A percentile compares a stretch with the other conserved stretches of the same genome.
Conservation (phyloP, 202 grass and related monocot species). For the Musa balbisiana region DNA sequence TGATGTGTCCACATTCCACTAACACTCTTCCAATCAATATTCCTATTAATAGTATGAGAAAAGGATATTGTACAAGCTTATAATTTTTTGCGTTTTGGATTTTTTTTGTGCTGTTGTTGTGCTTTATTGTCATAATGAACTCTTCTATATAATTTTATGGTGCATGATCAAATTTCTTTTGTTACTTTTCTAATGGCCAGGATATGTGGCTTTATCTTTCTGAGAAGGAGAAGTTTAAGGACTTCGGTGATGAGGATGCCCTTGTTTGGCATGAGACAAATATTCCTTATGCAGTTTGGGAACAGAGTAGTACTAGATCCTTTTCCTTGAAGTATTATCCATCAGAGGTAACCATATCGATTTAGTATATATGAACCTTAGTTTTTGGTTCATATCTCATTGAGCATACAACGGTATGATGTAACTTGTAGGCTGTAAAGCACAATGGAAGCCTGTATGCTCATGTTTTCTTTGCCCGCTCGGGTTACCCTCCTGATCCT, state of each 20-base stretch:
- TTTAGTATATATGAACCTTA: background rate
- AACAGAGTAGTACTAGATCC: conserved; percentile 58
- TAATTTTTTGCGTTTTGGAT: background rate
- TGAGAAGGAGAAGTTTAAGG: conserved; percentile 77
- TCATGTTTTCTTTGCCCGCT: conserved; percentile 96
- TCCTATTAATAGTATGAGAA: background rate
- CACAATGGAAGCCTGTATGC: conserved; percentile 93
- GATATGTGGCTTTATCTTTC: conserved; percentile 99
- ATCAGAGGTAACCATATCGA: conserved; percentile 56
- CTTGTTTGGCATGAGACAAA: conserved; percentile 95
- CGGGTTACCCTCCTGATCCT: conserved; percentile 93
- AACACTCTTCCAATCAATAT: background rate
- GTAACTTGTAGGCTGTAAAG: conserved; percentile 54
- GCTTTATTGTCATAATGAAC: background rate
- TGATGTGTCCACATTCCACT: too few species aligned
- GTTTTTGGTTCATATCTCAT: too few species aligned
- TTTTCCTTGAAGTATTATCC: conserved; percentile 66
- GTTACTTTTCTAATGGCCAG: conserved; percentile 26
- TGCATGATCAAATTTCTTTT: background rate
- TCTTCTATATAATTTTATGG: background rate
- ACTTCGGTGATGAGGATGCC: conserved; percentile 76
- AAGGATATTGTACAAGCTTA: background rate
- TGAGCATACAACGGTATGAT: too few species aligned
- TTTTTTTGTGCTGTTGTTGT: background rate
- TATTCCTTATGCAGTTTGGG: conserved; percentile 92